phyloP scores from a whole-genome alignment of 2,329 filamentous ascomycete species.

The Blastomyces silverae region DNA sequence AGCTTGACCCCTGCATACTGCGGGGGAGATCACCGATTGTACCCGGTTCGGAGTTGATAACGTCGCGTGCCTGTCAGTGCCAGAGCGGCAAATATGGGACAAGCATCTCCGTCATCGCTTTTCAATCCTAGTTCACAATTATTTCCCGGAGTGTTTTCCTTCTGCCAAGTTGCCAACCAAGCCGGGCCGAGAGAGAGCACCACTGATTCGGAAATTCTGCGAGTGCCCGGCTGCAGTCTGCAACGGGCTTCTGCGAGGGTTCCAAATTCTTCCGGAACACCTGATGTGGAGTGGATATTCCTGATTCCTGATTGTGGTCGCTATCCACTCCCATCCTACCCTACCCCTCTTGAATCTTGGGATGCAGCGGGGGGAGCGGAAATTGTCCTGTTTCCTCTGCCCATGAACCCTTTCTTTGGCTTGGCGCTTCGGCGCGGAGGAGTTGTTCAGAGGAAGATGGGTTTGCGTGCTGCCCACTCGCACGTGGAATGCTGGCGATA shows the following conservation, averaged over 20 bases:
- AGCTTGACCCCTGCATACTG: not conserved
- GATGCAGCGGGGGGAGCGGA: not conserved
- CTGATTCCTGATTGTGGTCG: too few relatives aligned
- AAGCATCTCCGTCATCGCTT: not conserved
- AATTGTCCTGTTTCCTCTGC: not conserved
- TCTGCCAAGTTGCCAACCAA: not conserved
- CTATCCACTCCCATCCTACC: not conserved
- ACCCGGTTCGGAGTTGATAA: not conserved
- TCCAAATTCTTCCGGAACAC: not conserved
- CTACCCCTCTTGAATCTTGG: not conserved
- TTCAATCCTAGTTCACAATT: not conserved
- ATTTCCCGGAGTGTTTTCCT: not conserved
- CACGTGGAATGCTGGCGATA: not conserved
- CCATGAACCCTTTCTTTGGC: not conserved
- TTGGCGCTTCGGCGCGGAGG: too few relatives aligned
- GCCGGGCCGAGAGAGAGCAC: not conserved
- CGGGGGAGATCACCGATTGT: not conserved
- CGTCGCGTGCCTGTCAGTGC: too few relatives aligned
- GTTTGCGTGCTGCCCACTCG: not conserved
- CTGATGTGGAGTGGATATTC: not conserved
- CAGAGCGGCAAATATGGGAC: not conserved
- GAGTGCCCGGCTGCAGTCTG: not conserved
- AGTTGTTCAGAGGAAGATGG: too few relatives aligned
- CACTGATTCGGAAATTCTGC: not conserved
- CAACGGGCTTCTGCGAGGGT: not conserved